Conservation (phyloP, 495 filamentous ascomycete genomes). For the Echria macrotheca region DNA sequence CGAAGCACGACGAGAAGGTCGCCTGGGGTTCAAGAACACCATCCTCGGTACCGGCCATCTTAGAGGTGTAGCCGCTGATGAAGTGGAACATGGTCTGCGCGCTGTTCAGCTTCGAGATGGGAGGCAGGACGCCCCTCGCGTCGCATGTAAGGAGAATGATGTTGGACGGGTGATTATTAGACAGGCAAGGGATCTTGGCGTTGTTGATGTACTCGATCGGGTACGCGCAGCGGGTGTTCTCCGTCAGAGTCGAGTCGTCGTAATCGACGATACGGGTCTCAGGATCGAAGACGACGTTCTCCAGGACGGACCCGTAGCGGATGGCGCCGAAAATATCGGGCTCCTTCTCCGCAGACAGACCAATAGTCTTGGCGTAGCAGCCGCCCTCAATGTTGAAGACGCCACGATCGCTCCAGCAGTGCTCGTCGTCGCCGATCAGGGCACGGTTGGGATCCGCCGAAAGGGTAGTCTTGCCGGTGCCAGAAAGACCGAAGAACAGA, state of each 20-base stretch:
- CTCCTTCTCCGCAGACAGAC: slow-evolving; percentile 96
- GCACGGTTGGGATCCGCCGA: slow-evolving; percentile 95
- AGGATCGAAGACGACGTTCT: slow-evolving; percentile 97
- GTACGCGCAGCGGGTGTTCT: slow-evolving; percentile 98
- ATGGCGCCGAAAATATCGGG: slow-evolving; percentile 97
- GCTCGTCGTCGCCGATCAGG: slow-evolving; percentile 97
- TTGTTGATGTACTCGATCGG: slow-evolving; percentile 98
- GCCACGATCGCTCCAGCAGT: slow-evolving; percentile 96
- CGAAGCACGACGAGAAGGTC: slow-evolving; percentile 99
- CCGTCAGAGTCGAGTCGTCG: slow-evolving; percentile 88
- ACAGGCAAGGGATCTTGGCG: slow-evolving; percentile 94
- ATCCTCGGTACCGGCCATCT: slow-evolving; percentile 99
- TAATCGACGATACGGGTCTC: slow-evolving; percentile 87
- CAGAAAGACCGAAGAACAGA: slow-evolving; percentile 98
- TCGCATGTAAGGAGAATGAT: slow-evolving; percentile 98
- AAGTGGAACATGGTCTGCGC: slow-evolving; percentile 99
- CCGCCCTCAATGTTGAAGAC: slow-evolving; percentile 99
- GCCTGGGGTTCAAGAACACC: slow-evolving; percentile 95
- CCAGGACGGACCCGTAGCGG: slow-evolving; percentile 91
- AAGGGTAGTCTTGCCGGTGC: slow-evolving; percentile 96
- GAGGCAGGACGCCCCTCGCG: slow-evolving; percentile 92
- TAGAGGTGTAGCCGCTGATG: slow-evolving; percentile 98
- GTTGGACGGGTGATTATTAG: slow-evolving; percentile 84
- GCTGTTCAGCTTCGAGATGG: slow-evolving; percentile 93
- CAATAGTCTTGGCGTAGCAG: slow-evolving; percentile 98